Percentiles rank a stretch among this genome's conserved stretches.
phyloP scores from a whole-genome alignment of 192 early-diverging fungal species.

The Mortierella alpina region DNA sequence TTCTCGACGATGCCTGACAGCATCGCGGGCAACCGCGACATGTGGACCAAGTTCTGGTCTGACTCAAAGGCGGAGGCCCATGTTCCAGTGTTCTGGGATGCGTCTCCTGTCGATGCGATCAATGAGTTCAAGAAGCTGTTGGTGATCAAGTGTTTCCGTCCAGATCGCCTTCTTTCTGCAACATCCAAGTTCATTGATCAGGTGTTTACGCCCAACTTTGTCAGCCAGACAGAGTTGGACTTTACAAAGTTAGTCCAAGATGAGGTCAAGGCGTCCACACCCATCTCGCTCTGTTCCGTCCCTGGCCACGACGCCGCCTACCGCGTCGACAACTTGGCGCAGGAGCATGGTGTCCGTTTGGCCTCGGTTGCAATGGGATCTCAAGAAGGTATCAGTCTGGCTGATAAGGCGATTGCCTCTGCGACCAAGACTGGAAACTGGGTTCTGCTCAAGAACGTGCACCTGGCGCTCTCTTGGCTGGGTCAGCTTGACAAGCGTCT shows the following conservation, averaged over 20 bases:
- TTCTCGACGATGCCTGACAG: constrained; percentile 55
- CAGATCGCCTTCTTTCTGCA: constrained; percentile 88
- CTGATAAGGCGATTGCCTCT: constrained; percentile 88
- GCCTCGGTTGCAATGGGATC: constrained; percentile 98
- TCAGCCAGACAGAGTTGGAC: constrained; percentile 71
- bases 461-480: constrained; percentile 94
- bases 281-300: constrained; percentile 91
- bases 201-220: constrained; percentile 72
- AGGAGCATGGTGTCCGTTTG: constrained; percentile 66
- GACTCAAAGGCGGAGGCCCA: constrained; percentile 57
- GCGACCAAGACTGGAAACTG: constrained; percentile 89
- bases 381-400: constrained; percentile 89
- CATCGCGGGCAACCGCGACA: constrained; percentile 52
- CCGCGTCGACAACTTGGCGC: constrained; percentile 91
- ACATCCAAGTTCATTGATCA: constrained; percentile 76
- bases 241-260: constrained; percentile 74
- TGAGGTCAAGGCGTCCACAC: constrained; percentile 80
- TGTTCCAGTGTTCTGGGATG: constrained; percentile 68
- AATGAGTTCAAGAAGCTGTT: constrained; percentile 82
- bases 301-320: constrained; percentile 97
- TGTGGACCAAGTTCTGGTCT: constrained; percentile 63
- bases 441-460: constrained; percentile 99
- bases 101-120: constrained; percentile 48
- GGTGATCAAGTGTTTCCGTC: constrained; percentile 85
- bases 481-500: constrained; percentile 95